Evolutionary conservation across 1,284 basidiomycete species (phyloP).

Genomic region (Rhodotorula sp.): DNA sequence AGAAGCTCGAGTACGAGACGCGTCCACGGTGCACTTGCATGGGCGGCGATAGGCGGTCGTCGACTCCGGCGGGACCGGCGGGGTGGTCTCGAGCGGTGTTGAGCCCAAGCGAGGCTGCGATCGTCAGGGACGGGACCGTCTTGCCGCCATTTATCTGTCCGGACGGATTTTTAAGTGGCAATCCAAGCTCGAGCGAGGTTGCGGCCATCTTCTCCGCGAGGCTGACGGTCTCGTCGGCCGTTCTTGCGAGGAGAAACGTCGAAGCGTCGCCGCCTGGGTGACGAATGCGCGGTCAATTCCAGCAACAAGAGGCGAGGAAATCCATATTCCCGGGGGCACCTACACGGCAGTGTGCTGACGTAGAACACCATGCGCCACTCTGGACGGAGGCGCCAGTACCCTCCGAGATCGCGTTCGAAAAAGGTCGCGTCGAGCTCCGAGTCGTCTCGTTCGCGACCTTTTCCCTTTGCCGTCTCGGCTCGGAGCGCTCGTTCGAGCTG

Average conservation of each 20-base stretch:
- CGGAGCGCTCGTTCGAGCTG: slow-evolving; percentile 55
- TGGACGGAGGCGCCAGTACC: slow-evolving; percentile 56
- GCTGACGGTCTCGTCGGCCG: neutral
- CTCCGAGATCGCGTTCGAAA: neutral
- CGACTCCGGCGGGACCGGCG: neutral
- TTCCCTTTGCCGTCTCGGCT: slow-evolving; percentile 54
- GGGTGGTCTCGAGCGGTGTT: slow-evolving; percentile 30
- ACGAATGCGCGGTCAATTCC: neutral
- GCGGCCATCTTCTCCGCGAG: too few species aligned
- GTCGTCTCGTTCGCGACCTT: slow-evolving; percentile 43
- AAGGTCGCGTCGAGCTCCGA: neutral
- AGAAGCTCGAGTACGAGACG: slow-evolving; percentile 68
- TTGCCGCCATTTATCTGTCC: slow-evolving; percentile 49
- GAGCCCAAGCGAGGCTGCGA: slow-evolving; percentile 49
- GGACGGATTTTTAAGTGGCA: neutral
- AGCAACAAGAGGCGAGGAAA: too few species aligned
- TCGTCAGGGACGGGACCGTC: slow-evolving; percentile 10
- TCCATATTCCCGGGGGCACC: slow-evolving; percentile 39
- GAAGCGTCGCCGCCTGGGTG: slow-evolving; percentile 82
- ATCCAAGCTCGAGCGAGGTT: too few species aligned
- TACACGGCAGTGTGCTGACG: slow-evolving; percentile 86
- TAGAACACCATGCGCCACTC: slow-evolving; percentile 67
- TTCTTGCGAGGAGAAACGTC: slow-evolving; percentile 61
- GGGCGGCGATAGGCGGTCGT: neutral
- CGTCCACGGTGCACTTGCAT: slow-evolving; percentile 64